These are phyloP conservation scores for Lolium perenne DNA, from an alignment of 176 grass and related monocot species.

Conservation along the genomic window DNA sequence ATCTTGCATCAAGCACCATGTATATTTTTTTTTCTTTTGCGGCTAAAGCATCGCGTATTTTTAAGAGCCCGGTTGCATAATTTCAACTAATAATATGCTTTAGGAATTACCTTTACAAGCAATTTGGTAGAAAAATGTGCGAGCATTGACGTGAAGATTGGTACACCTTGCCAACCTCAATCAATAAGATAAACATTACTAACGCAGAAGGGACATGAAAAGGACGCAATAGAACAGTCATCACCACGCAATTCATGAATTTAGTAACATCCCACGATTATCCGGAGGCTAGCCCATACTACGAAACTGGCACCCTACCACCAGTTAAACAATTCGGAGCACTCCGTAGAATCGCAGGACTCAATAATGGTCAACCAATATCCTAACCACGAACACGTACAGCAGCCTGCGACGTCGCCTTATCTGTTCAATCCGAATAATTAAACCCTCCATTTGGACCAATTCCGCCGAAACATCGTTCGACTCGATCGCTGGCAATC, in stretches of 20 bases:
- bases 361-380: constrained; percentile 6
- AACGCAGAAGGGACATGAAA: not conserved
- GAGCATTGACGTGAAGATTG: constrained; percentile 10
- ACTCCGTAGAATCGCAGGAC: not conserved
- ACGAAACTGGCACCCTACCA: not conserved
- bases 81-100: not conserved
- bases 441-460: not conserved
- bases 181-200: not conserved
- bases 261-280: not conserved
- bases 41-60: not conserved
- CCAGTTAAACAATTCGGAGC: not conserved
- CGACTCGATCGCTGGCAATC: not conserved
- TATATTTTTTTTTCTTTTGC: too few species aligned
- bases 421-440: not conserved
- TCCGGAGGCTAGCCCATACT: not conserved
- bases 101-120: not conserved
- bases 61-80: not conserved
- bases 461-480: not conserved
- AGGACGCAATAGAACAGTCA: constrained; percentile 3
- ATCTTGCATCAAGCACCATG: too few species aligned
- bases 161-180: not conserved
- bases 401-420: not conserved
- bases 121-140: not conserved
- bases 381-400: not conserved
- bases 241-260: not conserved